Conservation (phyloP, 768 basidiomycete genomes). For the Boletus insuetus region DNA sequence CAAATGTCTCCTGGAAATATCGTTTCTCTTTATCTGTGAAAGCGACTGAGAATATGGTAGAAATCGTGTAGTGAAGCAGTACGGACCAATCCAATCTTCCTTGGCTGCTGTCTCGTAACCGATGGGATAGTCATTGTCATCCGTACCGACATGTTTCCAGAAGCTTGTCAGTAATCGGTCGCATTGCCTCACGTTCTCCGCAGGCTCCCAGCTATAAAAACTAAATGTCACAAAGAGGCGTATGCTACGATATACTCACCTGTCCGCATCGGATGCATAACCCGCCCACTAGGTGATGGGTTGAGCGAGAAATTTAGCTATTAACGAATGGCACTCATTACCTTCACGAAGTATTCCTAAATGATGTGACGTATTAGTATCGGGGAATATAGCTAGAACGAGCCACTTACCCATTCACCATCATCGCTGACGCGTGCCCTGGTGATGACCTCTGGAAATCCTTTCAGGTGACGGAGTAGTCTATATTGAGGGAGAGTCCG, state of each 20-base stretch:
- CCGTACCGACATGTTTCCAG: slow-evolving; percentile 57
- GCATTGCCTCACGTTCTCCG: slow-evolving; percentile 55
- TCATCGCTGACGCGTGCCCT: slow-evolving; percentile 51
- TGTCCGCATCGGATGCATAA: slow-evolving; percentile 56
- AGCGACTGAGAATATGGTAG: neutral
- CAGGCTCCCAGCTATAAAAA: slow-evolving; percentile 64
- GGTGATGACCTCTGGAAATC: slow-evolving; percentile 53
- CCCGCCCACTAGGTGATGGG: slow-evolving; percentile 56
- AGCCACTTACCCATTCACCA: slow-evolving; percentile 49
- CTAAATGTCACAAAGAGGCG: neutral
- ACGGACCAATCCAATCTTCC: slow-evolving; percentile 57
- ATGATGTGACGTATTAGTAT: neutral
- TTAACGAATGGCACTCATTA: slow-evolving; percentile 21
- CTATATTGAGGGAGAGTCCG: slow-evolving; percentile 8
- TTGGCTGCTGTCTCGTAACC: slow-evolving; percentile 46
- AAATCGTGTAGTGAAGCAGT: neutral
- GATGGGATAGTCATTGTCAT: slow-evolving; percentile 51
- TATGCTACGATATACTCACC: slow-evolving; percentile 35
- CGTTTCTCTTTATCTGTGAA: slow-evolving; percentile 39
- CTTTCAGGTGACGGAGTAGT: neutral
- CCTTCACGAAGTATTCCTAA: slow-evolving; percentile 72
- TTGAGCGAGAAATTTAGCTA: neutral
- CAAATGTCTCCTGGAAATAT: slow-evolving; percentile 32
- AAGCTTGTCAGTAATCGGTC: slow-evolving; percentile 60
- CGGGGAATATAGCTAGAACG: neutral